Evolutionary conservation across 805 yeast genomes (phyloP).

Genomic region (Groenewaldozyma salmanticensis): DNA sequence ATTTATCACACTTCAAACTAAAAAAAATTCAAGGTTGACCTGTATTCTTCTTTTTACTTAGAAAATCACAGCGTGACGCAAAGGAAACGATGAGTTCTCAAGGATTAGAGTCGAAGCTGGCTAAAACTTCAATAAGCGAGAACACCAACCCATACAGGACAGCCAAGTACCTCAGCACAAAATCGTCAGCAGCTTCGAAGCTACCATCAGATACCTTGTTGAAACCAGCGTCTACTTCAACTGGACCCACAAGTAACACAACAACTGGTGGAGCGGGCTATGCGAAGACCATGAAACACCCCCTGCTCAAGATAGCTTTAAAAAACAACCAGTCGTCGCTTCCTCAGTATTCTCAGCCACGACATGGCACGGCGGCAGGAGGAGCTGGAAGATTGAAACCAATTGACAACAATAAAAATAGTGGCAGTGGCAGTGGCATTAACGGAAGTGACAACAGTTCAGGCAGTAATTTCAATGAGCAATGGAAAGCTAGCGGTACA

Average conservation of each 20-base stretch:
- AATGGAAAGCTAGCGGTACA: not conserved
- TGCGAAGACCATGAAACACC: constrained; percentile 9
- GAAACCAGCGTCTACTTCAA: not conserved
- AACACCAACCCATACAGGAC: not conserved
- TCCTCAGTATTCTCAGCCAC: constrained; percentile 3
- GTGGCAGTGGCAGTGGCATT: too few relatives aligned
- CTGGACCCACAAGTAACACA: not conserved
- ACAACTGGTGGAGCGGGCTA: not conserved
- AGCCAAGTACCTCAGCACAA: not conserved
- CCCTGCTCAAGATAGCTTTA: constrained; percentile 16
- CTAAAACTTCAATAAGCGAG: not conserved
- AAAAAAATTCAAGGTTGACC: too few relatives aligned
- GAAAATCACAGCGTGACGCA: too few relatives aligned
- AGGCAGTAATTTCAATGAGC: too few relatives aligned
- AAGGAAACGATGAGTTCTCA: not conserved
- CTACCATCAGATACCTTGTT: too few relatives aligned
- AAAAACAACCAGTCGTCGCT: constrained; percentile 14
- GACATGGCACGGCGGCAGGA: not conserved
- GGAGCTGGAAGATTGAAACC: too few relatives aligned
- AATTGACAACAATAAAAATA: too few relatives aligned
- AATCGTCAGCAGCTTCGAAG: not conserved
- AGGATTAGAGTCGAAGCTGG: not conserved
- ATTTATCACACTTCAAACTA: too few relatives aligned
- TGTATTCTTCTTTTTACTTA: too few relatives aligned
- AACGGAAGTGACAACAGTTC: too few relatives aligned